Evolutionary conservation across 2,329 filamentous ascomycete genomes (phyloP), one percentile per base, ranked within the genome.

Genomic region (Aspergillus persii): DNA sequence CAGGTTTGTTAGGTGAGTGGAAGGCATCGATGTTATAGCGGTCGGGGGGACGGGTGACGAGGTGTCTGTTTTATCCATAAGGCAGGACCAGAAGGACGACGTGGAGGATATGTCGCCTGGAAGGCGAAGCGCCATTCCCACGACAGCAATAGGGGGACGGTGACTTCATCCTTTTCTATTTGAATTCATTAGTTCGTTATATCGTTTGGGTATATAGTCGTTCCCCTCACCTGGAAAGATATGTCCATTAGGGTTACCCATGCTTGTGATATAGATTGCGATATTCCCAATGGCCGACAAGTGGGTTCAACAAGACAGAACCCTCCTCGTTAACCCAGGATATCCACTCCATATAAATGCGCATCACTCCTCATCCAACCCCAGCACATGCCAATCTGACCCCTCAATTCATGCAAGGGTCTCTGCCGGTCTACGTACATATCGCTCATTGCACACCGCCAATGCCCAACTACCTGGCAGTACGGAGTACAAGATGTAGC

Each of bases 1-100:
- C 36, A 15, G 36, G 36, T 18, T 27, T 61, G 23, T 47, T 41
- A 8, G 60, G 53, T 7, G 55, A 60, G 49, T 71, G 60, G 36
- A 66, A 71, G 1, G 59, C 56, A 39, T 65, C 57, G 5, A 64
- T 50, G 5, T 70, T 70, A 55, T 68, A 71, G 23, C 71, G 51
- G 4, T 63, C 57, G 3, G 59, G 47, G 71, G 71, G 8, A 72
- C 54, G 15, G 66, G 50, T 7, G 52, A 46, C 0, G 27, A 39
- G 0, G 59, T 64, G 41, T 66, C 66, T 4, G 30, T 49, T 39
- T 60, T 62, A 8, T 60, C 56, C 9, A 58, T 50, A 2, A 66
- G 49, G 0, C 65, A 8, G 4, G 63, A 39, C 63, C 64, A 66
- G 26, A 68, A 63, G 2, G 62, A 47, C 2, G 51, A 44, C 9